Evolutionary conservation across 768 basidiomycete species (phyloP).

Genomic region (Tricholoma sp.): DNA sequence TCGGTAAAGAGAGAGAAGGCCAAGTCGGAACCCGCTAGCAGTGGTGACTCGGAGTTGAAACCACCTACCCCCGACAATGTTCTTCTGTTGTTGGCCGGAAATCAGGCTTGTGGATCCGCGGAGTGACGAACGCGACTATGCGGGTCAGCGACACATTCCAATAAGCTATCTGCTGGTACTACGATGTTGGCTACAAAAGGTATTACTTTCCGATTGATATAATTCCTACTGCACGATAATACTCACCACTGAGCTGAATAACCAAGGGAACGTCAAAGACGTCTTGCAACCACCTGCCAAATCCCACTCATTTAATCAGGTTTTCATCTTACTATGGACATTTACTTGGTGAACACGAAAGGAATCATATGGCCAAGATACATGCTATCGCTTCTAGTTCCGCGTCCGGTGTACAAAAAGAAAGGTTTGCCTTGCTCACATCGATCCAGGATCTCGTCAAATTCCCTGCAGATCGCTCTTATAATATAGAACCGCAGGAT

Average conservation of each 20-base stretch:
- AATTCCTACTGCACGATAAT: background rate
- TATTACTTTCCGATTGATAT: too few species aligned
- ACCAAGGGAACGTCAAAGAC: conserved; percentile 94
- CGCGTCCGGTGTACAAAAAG: conserved; percentile 96
- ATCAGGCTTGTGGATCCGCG: too few species aligned
- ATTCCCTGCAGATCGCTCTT: conserved; percentile 54
- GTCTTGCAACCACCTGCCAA: conserved; percentile 86
- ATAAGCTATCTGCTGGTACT: too few species aligned
- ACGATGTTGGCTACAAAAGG: too few species aligned
- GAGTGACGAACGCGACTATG: too few species aligned
- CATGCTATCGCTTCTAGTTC: conserved; percentile 95
- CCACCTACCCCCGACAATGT: too few species aligned
- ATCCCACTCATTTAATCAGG: background rate
- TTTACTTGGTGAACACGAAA: conserved; percentile 94
- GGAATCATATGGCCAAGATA: conserved; percentile 98
- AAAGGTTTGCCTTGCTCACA: conserved; percentile 97
- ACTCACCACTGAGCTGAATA: conserved; percentile 86
- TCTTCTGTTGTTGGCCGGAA: too few species aligned
- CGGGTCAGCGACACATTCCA: too few species aligned
- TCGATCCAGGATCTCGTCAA: conserved; percentile 89
- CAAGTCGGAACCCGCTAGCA: too few species aligned
- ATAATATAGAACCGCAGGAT: background rate
- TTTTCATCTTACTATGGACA: background rate
- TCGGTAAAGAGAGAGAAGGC: too few species aligned
- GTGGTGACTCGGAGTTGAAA: too few species aligned